These are phyloP conservation scores for Eucalyptus lansdowneana DNA, from an alignment of 345 rosid genomes.

Conservation along the genomic window DNA sequence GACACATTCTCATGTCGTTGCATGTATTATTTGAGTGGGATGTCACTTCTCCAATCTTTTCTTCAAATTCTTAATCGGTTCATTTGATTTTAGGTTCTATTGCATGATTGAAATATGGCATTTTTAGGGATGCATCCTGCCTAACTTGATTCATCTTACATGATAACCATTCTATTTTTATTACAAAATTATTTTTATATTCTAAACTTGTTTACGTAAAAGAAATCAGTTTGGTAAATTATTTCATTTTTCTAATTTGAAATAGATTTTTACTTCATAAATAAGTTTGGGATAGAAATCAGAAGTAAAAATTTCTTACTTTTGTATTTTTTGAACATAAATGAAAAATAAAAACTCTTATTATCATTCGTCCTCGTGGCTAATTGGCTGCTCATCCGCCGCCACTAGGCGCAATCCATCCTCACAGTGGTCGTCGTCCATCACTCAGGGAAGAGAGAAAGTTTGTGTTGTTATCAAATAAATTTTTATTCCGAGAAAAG, in stretches of 20 bases:
- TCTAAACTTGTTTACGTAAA: rapidly evolving
- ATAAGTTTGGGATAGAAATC: too few species aligned
- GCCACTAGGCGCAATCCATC: rapidly evolving
- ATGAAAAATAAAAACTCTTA: rapidly evolving
- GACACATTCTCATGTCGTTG: not conserved
- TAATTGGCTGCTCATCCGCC: rapidly evolving
- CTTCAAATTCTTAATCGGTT: not conserved
- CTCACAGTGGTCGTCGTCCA: rapidly evolving
- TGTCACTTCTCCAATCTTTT: not conserved
- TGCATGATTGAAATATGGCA: not conserved
- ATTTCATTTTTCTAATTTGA: too few species aligned
- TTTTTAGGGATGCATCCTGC: not conserved
- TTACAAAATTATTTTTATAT: too few species aligned
- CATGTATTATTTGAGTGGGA: not conserved
- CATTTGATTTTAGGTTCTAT: not conserved
- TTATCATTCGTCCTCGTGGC: too few species aligned
- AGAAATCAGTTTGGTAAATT: rapidly evolving
- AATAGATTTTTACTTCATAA: too few species aligned
- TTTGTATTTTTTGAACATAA: too few species aligned
- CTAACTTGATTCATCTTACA: not conserved
- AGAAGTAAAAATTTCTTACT: rapidly evolving
- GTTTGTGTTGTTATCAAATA: too few species aligned
- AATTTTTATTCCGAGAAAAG: rapidly evolving
- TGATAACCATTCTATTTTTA: too few species aligned
- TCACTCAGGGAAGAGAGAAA: rapidly evolving